Evolutionary conservation across 768 basidiomycete genomes (phyloP), one percentile per base, ranked within the genome.

Genomic region (Cytidiella melzeri): DNA sequence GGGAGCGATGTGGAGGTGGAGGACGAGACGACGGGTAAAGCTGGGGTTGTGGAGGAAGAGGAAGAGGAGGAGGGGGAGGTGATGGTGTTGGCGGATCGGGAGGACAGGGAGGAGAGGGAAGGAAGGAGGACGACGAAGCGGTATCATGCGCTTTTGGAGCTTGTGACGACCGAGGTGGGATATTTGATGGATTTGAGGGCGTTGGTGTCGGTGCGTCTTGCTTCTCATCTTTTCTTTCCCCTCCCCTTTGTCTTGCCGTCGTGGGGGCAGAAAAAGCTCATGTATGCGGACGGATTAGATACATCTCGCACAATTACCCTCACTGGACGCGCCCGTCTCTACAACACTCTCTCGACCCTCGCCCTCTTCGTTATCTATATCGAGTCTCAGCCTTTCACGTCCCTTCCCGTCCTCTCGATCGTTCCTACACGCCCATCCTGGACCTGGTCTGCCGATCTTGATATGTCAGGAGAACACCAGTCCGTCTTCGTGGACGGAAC

Each of bases 101-200:
- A 13, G 23, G 20, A 6, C 9, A 19, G 13, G 47, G 26, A 18
- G 39, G 40, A n/a, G 46, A 47, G 15, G 45, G 28, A 18, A 40
- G 45, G 11, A 40, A 21, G 34, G 40, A 36, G 50, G 40, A 45
- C 20, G 10, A 18, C 50, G 51, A 57, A 61, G 28, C 58, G 65
- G 48, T 84, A 77, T 54, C 84, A 96, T 59, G 87, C 91, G 5
- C 76, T 97, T 43, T 73, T 81, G 55, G 95, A 97, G 67, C 71
- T 98, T 36, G 74, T 97, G 21, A 73, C 79, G 50, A 94, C 92
- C 1, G 95, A 98, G 70, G 71, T 80, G 18, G 80, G 81, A 5
- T 98, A 97, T 64, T 74, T 92, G 7, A 63, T 74, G 45, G 92
- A 94, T 66, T 67, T 97, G 58, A 78, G 81, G 52, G 77, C 77